Conservation (phyloP, 1,284 basidiomycete genomes). For the Rhizoctonia solani region DNA sequence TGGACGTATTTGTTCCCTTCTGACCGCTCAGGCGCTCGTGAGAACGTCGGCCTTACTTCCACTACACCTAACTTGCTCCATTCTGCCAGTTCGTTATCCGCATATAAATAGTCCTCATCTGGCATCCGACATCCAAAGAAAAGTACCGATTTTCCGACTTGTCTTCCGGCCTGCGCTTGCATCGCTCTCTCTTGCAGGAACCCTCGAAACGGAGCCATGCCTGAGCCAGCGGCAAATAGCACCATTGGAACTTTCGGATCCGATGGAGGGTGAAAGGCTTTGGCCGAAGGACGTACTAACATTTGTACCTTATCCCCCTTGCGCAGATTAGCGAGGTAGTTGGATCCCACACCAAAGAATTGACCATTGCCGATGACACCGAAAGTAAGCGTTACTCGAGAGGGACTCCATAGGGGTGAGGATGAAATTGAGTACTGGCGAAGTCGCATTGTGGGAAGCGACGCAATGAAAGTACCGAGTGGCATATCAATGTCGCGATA, state of each 20-base stretch:
- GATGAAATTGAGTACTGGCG: slow-evolving; percentile 60
- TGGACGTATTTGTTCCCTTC: slow-evolving; percentile 56
- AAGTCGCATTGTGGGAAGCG: slow-evolving; percentile 56
- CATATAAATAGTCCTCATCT: slow-evolving; percentile 53
- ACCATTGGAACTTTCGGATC: slow-evolving; percentile 53
- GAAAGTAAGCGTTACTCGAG: slow-evolving; percentile 53
- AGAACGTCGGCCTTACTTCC: slow-evolving; percentile 57
- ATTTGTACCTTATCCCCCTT: slow-evolving; percentile 54
- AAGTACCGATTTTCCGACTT: slow-evolving; percentile 51
- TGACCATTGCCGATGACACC: slow-evolving; percentile 49
- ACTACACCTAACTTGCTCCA: slow-evolving; percentile 54
- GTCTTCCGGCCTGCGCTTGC: slow-evolving; percentile 48
- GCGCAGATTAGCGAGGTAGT: slow-evolving; percentile 52
- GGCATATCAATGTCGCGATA: slow-evolving; percentile 50
- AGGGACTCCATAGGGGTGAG: slow-evolving; percentile 54
- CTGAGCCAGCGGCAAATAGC: slow-evolving; percentile 57
- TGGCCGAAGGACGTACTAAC: slow-evolving; percentile 51
- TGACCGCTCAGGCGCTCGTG: slow-evolving; percentile 48
- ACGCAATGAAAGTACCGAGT: slow-evolving; percentile 50
- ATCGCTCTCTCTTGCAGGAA: slow-evolving; percentile 59
- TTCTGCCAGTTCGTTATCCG: slow-evolving; percentile 48
- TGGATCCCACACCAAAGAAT: slow-evolving; percentile 57
- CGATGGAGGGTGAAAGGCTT: slow-evolving; percentile 55
- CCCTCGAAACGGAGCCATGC: slow-evolving; percentile 58
- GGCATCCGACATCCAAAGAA: slow-evolving; percentile 58